These are phyloP conservation scores for Vinca minor DNA, from an alignment of 257 asterid species.

Conservation along the genomic window DNA sequence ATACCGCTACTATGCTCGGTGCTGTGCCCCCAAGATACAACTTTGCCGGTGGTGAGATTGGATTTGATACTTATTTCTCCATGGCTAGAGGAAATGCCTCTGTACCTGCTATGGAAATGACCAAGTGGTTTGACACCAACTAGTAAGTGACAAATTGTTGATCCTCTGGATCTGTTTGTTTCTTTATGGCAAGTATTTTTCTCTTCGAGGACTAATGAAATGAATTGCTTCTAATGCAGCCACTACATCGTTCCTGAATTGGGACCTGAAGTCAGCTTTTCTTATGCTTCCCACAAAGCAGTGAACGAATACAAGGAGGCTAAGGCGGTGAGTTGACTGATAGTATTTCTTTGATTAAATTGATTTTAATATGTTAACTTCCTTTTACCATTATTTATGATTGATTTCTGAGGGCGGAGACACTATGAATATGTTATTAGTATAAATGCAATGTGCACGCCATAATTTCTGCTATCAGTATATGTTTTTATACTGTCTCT, in stretches of 20 bases:
- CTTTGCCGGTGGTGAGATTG: constrained; percentile 88
- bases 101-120: constrained; percentile 99
- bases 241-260: constrained; percentile 86
- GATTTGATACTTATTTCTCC: constrained; percentile 77
- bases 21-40: constrained; percentile 87
- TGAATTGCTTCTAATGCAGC: constrained; percentile 33
- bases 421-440: neutral
- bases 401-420: neutral
- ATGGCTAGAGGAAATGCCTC: constrained; percentile 99
- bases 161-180: neutral
- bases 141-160: constrained; percentile 53
- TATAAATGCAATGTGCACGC: neutral
- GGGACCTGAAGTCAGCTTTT: constrained; percentile 78
- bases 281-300: constrained; percentile 92
- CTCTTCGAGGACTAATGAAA: neutral
- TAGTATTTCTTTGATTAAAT: neutral
- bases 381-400: neutral
- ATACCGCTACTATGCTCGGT: constrained; percentile 75
- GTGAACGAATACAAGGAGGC: constrained; percentile 90
- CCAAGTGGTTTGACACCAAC: constrained; percentile 99
- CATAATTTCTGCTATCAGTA: neutral
- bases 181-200: constrained; percentile 5
- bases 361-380: too few relatives aligned
- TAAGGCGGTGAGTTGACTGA: constrained; percentile 72
- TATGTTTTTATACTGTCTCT: neutral